Conservation (phyloP, 208 protist species). For the Vickermania spadyakhi region DNA sequence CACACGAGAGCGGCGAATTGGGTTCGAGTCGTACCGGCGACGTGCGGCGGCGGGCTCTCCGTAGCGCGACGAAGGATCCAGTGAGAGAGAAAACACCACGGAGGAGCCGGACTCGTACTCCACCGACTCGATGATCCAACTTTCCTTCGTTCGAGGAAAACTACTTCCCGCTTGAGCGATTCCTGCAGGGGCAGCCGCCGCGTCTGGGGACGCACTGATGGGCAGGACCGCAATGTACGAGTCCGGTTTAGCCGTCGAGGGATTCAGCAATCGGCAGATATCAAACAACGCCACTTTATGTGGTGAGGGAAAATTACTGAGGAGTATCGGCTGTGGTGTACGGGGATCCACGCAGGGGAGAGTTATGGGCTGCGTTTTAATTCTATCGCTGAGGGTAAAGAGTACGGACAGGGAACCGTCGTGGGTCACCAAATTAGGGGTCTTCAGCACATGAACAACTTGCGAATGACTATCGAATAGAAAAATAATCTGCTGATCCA, state of each 20-base stretch:
- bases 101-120: not conserved
- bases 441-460: constrained; percentile 32
- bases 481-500: constrained; percentile 34
- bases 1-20: constrained; percentile 4
- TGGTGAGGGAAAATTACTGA: constrained; percentile 47
- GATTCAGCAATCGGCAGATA: constrained; percentile 13
- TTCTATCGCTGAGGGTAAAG: constrained; percentile 30
- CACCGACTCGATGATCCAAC: not conserved
- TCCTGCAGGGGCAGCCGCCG: not conserved
- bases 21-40: constrained; percentile 21
- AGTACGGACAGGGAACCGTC: constrained; percentile 29
- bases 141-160: not conserved
- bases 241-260: not conserved
- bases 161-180: too few relatives aligned
- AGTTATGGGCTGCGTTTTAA: constrained; percentile 26
- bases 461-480: constrained; percentile 32
- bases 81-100: not conserved
- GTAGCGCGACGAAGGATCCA: not conserved
- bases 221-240: not conserved
- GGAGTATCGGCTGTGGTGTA: constrained; percentile 44
- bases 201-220: not conserved
- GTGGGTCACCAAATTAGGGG: constrained; percentile 32
- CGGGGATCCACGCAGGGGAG: constrained; percentile 37
- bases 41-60: constrained; percentile 1
- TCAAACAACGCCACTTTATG: constrained; percentile 54